Conservation (phyloP, 2,329 filamentous ascomycete species). For the Emergomyces orientalis region DNA sequence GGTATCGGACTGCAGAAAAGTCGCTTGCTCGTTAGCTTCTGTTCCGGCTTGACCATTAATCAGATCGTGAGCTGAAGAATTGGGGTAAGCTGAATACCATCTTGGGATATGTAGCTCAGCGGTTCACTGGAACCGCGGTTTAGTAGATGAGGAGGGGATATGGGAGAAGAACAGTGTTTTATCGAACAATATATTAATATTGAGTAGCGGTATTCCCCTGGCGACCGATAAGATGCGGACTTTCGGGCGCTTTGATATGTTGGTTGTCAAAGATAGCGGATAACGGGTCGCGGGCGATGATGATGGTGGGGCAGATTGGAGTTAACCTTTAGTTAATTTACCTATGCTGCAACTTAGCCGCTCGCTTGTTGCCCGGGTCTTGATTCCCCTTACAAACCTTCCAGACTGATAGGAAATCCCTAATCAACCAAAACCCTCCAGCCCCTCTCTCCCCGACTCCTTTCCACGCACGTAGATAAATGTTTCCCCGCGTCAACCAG, state of each 20-base stretch:
- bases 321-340: background rate
- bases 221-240: background rate
- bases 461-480: slow-evolving; percentile 31
- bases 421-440: background rate
- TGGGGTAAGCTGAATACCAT: background rate
- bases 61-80: background rate
- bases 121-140: background rate
- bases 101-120: background rate
- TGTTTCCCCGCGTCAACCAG: slow-evolving; percentile 70
- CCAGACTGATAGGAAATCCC: background rate
- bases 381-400: background rate
- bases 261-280: background rate
- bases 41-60: background rate
- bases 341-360: background rate
- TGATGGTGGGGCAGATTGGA: slow-evolving; percentile 1
- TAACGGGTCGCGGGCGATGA: background rate
- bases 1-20: slow-evolving; percentile 59
- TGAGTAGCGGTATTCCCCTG: background rate
- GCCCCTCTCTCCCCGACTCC: background rate
- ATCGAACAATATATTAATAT: background rate
- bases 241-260: background rate
- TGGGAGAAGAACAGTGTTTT: background rate
- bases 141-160: background rate
- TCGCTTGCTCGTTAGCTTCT: background rate
- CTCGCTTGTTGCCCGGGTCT: slow-evolving; percentile 2